Evolutionary conservation across 768 basidiomycete species (phyloP).

Genomic region (Mycena crocata): DNA sequence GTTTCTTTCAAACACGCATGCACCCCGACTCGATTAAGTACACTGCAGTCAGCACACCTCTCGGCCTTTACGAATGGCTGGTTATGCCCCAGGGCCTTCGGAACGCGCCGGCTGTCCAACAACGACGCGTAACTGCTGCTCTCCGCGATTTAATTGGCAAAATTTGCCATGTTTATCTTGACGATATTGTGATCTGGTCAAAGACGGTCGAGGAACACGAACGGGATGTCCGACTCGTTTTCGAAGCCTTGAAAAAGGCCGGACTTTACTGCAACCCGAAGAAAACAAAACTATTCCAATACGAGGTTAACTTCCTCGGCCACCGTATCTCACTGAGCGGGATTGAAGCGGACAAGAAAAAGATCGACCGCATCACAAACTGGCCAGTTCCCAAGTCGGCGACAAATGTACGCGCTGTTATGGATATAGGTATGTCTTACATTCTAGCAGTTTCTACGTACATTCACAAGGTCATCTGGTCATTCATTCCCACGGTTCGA

Average conservation of each 20-base stretch:
- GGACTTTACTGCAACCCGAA: conserved; percentile 38
- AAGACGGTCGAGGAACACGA: conserved; percentile 47
- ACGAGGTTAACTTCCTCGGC: neutral
- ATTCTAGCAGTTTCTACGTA: no score
- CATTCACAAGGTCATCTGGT: no score
- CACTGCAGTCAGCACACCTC: conserved; percentile 41
- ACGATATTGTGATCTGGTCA: conserved; percentile 61
- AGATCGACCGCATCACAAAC: conserved; percentile 34
- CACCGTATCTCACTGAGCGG: neutral
- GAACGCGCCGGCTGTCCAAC: conserved; percentile 51
- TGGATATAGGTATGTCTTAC: no score
- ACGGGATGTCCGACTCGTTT: conserved; percentile 33
- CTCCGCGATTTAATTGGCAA: conserved; percentile 48
- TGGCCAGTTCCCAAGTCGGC: conserved; percentile 36
- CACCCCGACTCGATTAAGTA: no score
- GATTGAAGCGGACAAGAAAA: conserved; percentile 11
- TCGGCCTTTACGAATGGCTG: conserved; percentile 53
- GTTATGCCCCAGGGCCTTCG: conserved; percentile 54
- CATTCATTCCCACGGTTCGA: no score
- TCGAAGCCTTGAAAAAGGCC: conserved; percentile 33
- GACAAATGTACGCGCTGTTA: no score
- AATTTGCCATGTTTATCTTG: conserved; percentile 58
- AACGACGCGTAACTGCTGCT: conserved; percentile 45
- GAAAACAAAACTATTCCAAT: no score
- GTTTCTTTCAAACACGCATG: conserved; percentile 15